Conservation (phyloP, 225 moss, liverwort and hornwort genomes). For the Physcomitrium patens region DNA sequence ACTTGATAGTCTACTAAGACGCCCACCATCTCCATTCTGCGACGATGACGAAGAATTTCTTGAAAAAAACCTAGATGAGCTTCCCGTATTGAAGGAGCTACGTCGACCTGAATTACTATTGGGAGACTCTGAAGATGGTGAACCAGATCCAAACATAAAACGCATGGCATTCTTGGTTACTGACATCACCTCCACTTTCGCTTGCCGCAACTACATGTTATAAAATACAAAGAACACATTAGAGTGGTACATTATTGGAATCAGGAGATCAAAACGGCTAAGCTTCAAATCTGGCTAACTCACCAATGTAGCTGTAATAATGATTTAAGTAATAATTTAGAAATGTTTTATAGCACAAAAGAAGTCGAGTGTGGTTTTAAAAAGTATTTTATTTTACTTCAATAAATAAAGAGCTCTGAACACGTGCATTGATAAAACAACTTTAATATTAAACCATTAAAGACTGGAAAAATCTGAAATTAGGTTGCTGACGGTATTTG, state of each 20-base stretch:
- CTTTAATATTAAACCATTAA: constrained; percentile 13
- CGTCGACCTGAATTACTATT: constrained; percentile 51
- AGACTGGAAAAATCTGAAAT: background rate
- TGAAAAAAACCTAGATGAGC: constrained; percentile 50
- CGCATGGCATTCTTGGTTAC: constrained; percentile 57
- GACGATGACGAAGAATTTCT: constrained; percentile 50
- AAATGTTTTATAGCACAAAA: too few relatives aligned
- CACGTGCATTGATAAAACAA: background rate
- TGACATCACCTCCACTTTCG: constrained; percentile 42
- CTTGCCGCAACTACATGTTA: constrained; percentile 53
- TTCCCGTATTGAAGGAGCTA: constrained; percentile 37
- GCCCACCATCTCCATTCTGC: constrained; percentile 53
- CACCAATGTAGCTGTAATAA: background rate
- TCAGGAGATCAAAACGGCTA: constrained; percentile 9
- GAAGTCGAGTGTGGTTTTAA: too few relatives aligned
- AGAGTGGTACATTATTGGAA: constrained; percentile 15
- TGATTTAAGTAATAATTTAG: too few relatives aligned
- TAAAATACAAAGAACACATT: constrained; percentile 16
- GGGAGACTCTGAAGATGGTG: constrained; percentile 35
- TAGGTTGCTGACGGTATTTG: background rate
- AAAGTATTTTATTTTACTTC: too few relatives aligned
- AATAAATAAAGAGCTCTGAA: background rate
- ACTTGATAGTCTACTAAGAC: constrained; percentile 35
- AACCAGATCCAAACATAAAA: constrained; percentile 58
- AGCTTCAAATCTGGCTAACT: constrained; percentile 11